These are phyloP conservation scores for Dactylis glomerata DNA, from an alignment of 176 grass and related monocot species.

Conservation along the genomic window DNA sequence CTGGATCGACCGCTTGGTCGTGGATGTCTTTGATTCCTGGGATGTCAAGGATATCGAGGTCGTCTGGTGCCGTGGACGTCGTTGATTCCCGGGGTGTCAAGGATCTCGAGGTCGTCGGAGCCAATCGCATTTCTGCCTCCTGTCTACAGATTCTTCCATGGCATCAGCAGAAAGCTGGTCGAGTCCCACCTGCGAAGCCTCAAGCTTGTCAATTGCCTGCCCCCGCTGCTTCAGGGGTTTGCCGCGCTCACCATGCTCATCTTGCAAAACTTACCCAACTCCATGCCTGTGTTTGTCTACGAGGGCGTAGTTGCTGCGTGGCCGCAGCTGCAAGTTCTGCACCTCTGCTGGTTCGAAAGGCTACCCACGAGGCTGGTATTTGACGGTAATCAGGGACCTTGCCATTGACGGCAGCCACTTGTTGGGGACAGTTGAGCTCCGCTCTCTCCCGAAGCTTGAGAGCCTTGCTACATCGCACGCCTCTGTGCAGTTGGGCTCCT, in stretches of 20 bases:
- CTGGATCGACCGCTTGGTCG: background rate
- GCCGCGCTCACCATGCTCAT: background rate
- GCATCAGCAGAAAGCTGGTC: background rate
- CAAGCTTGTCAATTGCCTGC: constrained; percentile 6
- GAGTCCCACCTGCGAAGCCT: background rate
- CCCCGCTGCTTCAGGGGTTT: background rate
- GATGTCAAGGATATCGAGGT: constrained; percentile 12
- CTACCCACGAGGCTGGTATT: background rate
- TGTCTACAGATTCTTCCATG: constrained; percentile 4
- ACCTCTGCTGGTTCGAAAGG: background rate
- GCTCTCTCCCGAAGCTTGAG: constrained; percentile 10
- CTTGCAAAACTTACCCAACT: background rate
- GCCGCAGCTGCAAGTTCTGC: constrained; percentile 10
- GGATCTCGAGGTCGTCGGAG: constrained; percentile 8
- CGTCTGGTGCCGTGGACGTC: background rate
- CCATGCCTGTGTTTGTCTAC: background rate
- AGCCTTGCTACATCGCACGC: background rate
- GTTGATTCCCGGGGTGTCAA: background rate
- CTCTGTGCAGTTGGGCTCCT: background rate
- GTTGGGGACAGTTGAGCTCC: background rate
- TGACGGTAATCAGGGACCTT: constrained; percentile 3
- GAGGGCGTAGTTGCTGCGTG: background rate
- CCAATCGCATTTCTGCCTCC: background rate
- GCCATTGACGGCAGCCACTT: background rate
- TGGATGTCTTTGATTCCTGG: background rate